Base-by-base conservation (phyloP, 1,284 basidiomycete genomes). In the Leccinum cinnamomeum region DNA sequence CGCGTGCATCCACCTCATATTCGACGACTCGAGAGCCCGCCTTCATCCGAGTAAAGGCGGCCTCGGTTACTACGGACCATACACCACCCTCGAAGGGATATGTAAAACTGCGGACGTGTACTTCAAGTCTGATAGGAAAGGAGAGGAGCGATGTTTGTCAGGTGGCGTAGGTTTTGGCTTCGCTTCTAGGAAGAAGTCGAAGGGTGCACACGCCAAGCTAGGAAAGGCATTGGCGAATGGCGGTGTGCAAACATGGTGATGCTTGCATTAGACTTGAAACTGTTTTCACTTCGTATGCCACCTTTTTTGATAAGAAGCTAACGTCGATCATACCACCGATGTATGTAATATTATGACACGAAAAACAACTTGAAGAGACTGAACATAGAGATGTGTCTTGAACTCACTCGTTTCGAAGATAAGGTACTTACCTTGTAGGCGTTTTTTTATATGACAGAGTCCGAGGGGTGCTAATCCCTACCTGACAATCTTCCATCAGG, bases 11-110 rank as follows among this genome's bases (percentile, higher is more conserved):
- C 90, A 91, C 68, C 75, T 90, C 55, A 79, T 90, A 51, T 89
- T 90, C 67, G 87, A 90, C 65, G 88, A 90, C 70, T 84, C 86
- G 12, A 81, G 85, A 33, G 89, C 90, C 16, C 81, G 87, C 1
- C 70, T 82, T 51, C 63, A 82, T 8, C 83, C 87, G 0, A 76
- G 78, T 58, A 77, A 84, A 57, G 89, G 88, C 5, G 89, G 89
- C 3, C 77, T 91, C 5, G 88, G 88, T 30, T 91, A 90, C 69
- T 70, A 72, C 39, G 84, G 85, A 3, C 78, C 75, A 3, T 89
- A 83, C 79, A 87, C 82, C 10, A 87, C 85, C 7, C 60, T 85
- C 14, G 76, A 84, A 63, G 85, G 81, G 2, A 59, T 85, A n/a
- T 78, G 81, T 63, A 81, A 80, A 68, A 85, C 82, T 3, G 81